A percentile compares a stretch with the other conserved stretches of the same genome.
These are phyloP conservation scores for Sporobolomyces pararoseus DNA, from an alignment of 768 basidiomycete species.

Conservation along the genomic window DNA sequence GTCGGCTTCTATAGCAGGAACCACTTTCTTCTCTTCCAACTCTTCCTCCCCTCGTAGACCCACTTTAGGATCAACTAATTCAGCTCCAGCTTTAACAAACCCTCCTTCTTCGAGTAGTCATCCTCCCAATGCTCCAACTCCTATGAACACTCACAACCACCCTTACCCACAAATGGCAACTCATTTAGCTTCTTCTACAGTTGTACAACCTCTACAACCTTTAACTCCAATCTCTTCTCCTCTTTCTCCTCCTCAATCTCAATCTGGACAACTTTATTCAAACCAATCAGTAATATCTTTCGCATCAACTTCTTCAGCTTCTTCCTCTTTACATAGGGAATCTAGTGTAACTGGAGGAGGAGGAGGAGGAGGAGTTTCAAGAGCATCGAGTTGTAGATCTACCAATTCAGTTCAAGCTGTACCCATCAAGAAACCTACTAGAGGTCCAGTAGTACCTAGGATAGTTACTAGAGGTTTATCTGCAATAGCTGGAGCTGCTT, in stretches of 20 bases:
- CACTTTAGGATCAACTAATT: not conserved
- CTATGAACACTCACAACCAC: constrained; percentile 5
- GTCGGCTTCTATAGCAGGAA: constrained; percentile 10
- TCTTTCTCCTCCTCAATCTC: constrained; percentile 1
- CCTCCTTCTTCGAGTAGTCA: not conserved
- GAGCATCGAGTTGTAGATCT: constrained; percentile 21
- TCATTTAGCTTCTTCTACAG: constrained; percentile 14
- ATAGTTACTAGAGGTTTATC: constrained; percentile 33
- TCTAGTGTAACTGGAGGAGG: too few relatives aligned
- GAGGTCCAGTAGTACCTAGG: constrained; percentile 15
- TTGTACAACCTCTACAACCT: constrained; percentile 15
- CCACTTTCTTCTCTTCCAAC: constrained; percentile 11
- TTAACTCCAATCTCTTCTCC: constrained; percentile 12
- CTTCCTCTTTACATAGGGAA: constrained; percentile 4
- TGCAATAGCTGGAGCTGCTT: constrained; percentile 29
- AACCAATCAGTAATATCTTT: constrained; percentile 6
- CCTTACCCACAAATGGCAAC: constrained; percentile 18
- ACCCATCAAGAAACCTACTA: constrained; percentile 37
- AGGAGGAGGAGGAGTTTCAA: constrained; percentile 17
- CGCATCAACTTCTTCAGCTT: constrained; percentile 1
- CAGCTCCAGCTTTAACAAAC: constrained; percentile 1
- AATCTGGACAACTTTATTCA: not conserved
- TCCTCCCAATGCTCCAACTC: constrained; percentile 9
- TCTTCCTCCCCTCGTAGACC: not conserved
- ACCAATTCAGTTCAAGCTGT: constrained; percentile 40